A percentile compares a stretch with the other conserved stretches of the same genome.
Conservation (phyloP, 2,329 filamentous ascomycete genomes). For the Microcera coccophila region DNA sequence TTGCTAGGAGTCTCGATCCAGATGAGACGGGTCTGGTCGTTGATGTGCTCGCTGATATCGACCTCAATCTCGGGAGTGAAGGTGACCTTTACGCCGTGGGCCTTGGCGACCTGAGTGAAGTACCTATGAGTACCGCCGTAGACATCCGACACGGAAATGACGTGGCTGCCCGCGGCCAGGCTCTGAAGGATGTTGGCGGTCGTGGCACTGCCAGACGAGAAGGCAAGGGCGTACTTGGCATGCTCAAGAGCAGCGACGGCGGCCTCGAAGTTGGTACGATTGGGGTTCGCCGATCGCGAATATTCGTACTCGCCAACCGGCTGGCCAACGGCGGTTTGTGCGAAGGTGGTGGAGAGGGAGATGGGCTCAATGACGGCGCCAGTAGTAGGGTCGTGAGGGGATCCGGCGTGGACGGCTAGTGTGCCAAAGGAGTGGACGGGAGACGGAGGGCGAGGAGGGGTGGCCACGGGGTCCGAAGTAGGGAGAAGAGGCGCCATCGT, state of each 20-base stretch:
- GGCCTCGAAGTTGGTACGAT: conserved; percentile 89
- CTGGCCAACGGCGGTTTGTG: conserved; percentile 82
- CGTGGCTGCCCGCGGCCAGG: conserved; percentile 83
- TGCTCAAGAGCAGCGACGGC: conserved; percentile 90
- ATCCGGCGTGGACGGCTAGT: conserved; percentile 88
- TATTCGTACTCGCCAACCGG: conserved; percentile 92
- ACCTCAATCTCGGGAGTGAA: conserved; percentile 91
- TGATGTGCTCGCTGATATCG: conserved; percentile 81
- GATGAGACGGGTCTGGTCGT: conserved; percentile 82
- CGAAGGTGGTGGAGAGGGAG: conserved; percentile 93
- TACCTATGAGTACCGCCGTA: conserved; percentile 98
- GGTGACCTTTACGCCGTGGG: conserved; percentile 89
- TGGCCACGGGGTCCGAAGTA: conserved; percentile 57
- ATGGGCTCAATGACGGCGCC: conserved; percentile 96
- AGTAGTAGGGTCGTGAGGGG: conserved; percentile 83
- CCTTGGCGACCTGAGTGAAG: conserved; percentile 95
- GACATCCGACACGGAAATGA: conserved; percentile 94
- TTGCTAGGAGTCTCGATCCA: conserved; percentile 97
- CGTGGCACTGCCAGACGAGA: conserved; percentile 88
- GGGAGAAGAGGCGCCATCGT: conserved; percentile 29
- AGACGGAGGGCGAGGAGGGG: conserved; percentile 66
- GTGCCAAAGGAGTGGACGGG: conserved; percentile 84
- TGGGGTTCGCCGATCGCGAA: conserved; percentile 88
- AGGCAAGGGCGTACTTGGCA: conserved; percentile 87
- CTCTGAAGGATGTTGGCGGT: conserved; percentile 93